Evolutionary conservation across 2,329 filamentous ascomycete species (phyloP).

Genomic region (Colletotrichum lupini): DNA sequence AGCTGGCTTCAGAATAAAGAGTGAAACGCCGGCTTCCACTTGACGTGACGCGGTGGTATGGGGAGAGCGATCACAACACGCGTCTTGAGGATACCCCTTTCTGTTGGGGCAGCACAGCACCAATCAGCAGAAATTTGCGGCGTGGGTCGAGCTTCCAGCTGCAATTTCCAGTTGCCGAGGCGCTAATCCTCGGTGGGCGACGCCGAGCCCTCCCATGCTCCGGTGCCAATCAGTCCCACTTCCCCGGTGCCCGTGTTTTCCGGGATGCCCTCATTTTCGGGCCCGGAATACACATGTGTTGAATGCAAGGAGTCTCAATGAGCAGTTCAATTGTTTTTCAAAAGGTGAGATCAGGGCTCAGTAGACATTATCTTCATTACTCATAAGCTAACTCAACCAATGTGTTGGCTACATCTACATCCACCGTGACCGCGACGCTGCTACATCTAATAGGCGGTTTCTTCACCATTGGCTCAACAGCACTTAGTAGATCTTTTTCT

Average conservation of each 20-base stretch:
- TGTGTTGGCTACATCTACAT: not conserved
- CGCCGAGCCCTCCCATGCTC: not conserved
- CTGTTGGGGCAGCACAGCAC: conserved; percentile 4
- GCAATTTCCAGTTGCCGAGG: conserved; percentile 26
- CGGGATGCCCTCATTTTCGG: not conserved
- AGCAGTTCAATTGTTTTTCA: too few relatives aligned
- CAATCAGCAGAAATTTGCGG: conserved; percentile 9
- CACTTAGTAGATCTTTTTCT: conserved; percentile 19
- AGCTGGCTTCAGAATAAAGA: too few relatives aligned
- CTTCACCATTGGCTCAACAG: not conserved
- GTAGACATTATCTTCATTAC: not conserved
- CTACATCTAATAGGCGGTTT: too few relatives aligned
- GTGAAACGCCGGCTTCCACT: not conserved
- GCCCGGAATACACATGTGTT: too few relatives aligned
- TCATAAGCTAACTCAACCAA: not conserved
- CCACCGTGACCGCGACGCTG: not conserved
- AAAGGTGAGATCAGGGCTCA: too few relatives aligned
- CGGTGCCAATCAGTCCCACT: not conserved
- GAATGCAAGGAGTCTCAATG: too few relatives aligned
- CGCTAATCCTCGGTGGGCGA: conserved; percentile 3
- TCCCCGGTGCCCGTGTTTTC: not conserved
- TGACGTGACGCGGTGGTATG: not conserved
- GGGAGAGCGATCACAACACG: not conserved
- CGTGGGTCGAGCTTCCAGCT: not conserved
- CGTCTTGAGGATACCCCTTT: conserved; percentile 15